Base-by-base conservation (phyloP, 2,329 filamentous ascomycete genomes). In the Sporothrix dimorphospora region DNA sequence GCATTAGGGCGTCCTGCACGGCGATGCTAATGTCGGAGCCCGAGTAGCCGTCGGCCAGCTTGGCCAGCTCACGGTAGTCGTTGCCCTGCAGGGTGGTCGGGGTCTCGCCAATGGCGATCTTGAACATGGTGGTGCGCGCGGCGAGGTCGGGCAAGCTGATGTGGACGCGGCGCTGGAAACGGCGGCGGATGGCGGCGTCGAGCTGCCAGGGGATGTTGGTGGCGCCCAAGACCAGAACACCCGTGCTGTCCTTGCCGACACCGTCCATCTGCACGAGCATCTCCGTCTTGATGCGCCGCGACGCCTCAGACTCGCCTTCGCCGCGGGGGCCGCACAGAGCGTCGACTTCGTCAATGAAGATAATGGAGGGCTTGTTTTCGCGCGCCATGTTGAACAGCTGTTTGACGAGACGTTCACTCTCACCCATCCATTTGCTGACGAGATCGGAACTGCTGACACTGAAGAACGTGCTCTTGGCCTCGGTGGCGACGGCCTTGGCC, bases 361-460 rank as follows among this genome's bases (percentile, higher is more conserved):
- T 98, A 80, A 99, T 98, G 1, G 94, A 96, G 0, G 96, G 96
- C 78, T 96, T 97, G 82, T 98, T 98, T 81, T 99, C 96, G 81
- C 97, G 91, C 0, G 96, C 96, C 93, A 99, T 98, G 77, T 92
- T 94, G 84, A 99, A 99, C 12, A 99, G 88, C 75, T 97, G 92
- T 80, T 98, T 98, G 72, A 99, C 96, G 77, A 99, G 88, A 93
- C 94, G 90, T 89, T 99, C 96, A 86, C 93, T 97, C 83, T 99
- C 96, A 84, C 96, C 96, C 96, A 99, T 99, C 96, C 96, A 99
- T 81, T 99, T 99, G 81, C 94, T 97, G 74, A 99, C 96, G 81
- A 99, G 82, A 81, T 99, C 96, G 79, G 94, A 97, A 86, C 93
- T 97, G 83, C 93, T 97, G 76, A 99, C 95, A 79, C 94, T 98